A percentile compares a stretch with the other conserved stretches of the same genome.
phyloP scores from a whole-genome alignment of 768 basidiomycete species.

The Leccinellum albellum region DNA sequence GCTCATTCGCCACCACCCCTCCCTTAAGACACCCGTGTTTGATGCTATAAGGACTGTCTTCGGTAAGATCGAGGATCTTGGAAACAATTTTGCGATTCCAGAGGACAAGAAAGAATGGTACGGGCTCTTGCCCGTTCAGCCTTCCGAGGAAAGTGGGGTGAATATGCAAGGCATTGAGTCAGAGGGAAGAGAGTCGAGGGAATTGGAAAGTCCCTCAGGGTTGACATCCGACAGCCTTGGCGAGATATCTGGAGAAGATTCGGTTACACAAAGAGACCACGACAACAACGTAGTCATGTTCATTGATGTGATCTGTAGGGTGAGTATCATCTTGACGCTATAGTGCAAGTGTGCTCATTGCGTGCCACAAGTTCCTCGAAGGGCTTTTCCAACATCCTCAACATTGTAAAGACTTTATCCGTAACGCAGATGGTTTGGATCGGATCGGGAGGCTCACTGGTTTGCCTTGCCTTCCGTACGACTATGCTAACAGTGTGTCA shows the following conservation, averaged over 20 bases:
- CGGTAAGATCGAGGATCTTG: constrained; percentile 69
- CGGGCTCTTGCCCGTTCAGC: constrained; percentile 38
- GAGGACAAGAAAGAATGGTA: constrained; percentile 68
- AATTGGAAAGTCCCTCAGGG: constrained; percentile 19
- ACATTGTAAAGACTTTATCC: constrained; percentile 88
- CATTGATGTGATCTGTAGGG: constrained; percentile 76
- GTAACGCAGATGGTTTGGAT: constrained; percentile 66
- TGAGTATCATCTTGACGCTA: constrained; percentile 33
- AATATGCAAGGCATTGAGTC: constrained; percentile 48
- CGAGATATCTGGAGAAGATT: constrained; percentile 30
- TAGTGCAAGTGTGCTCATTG: constrained; percentile 2
- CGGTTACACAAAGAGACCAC: constrained; percentile 46
- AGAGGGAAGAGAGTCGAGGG: constrained; percentile 15
- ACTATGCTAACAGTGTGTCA: constrained; percentile 79
- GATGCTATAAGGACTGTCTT: constrained; percentile 70
- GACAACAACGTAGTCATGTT: constrained; percentile 76
- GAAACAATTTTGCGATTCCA: constrained; percentile 53
- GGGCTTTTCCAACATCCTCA: constrained; percentile 90
- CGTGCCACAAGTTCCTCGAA: constrained; percentile 68
- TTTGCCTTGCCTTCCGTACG: constrained; percentile 84
- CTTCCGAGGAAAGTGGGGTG: constrained; percentile 29
- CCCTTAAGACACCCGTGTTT: constrained; percentile 75
- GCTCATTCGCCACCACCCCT: constrained; percentile 92
- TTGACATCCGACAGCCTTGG: constrained; percentile 13
- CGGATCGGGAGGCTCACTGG: constrained; percentile 73